Base-by-base conservation (phyloP, 2,329 filamentous ascomycete genomes). In the Stachybotrys chartarum region DNA sequence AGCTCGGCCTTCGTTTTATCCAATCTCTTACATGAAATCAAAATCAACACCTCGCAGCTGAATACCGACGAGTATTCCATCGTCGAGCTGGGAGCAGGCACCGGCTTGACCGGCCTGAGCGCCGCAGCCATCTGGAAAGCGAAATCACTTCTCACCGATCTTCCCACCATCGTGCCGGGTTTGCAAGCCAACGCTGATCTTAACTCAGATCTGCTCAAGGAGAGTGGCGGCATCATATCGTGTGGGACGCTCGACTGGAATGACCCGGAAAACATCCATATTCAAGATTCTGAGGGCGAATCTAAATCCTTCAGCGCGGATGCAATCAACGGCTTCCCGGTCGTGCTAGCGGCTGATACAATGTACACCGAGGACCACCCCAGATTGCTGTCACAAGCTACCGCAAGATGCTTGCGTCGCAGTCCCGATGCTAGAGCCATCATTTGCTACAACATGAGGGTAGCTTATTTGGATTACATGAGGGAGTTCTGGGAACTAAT, bases 361-460 rank as follows among this genome's bases (percentile, higher is more conserved):
- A 52, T 52, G 50, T 52, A 52, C 50, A 52, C 50, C 3, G 50
- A 52, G 24, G 50, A 52, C 3, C 50, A 52, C 24, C 50, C 50
- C 5, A 30, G 35, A 11, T 24, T 52, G 14, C 12, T 52, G 11
- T 52, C 50, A 8, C 50, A 52, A 16, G 44, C 50, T 7, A 44
- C 44, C 18, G 30, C 50, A 7, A 44, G 18, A 7, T 52, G 50
- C n/a, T 24, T 52, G 32, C 50, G 32, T 18, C 10, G 17, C 3
- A 42, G 31, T 31, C 31, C 32, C 17, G 5, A 42, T 18, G 50
- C 50, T 6, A 52, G 50, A 30, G 50, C 50, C 18, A 30, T 52
- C n/a, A 30, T 52, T 10, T 39, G 31, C 35, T 52, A 42, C 14
- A 14, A 30, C 18, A 42, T 52, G 50, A 42, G 50, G 32, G 32